Evolutionary conservation across 768 basidiomycete genomes (phyloP).

Genomic region (Termitomyces sp.): DNA sequence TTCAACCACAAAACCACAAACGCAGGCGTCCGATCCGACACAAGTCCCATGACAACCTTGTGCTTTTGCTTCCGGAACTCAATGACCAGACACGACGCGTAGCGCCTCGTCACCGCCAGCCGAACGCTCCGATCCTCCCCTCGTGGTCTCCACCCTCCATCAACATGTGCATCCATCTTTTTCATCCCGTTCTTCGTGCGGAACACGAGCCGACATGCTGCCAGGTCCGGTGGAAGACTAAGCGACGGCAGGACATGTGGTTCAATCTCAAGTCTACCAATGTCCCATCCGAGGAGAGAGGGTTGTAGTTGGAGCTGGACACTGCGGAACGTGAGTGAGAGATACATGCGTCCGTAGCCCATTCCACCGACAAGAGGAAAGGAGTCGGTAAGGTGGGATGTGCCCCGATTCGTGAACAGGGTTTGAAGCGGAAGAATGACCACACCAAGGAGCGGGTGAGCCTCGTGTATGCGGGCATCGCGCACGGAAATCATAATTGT

Average conservation of each 20-base stretch:
- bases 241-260: constrained; percentile 24
- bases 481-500: constrained; percentile 63
- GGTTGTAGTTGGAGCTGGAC: constrained; percentile 55
- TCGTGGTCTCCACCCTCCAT: constrained; percentile 30
- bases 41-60: constrained; percentile 12
- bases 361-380: constrained; percentile 69
- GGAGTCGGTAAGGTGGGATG: constrained; percentile 51
- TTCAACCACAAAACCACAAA: constrained; percentile 38
- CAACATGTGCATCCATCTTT: constrained; percentile 26
- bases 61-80: constrained; percentile 28
- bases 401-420: constrained; percentile 33
- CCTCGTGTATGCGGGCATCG: constrained; percentile 52
- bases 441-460: constrained; percentile 67
- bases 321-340: constrained; percentile 65
- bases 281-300: constrained; percentile 61
- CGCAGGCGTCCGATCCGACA: constrained; percentile 29
- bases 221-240: constrained; percentile 28
- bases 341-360: constrained; percentile 58
- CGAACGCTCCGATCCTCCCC: constrained; percentile 22
- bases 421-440: constrained; percentile 48
- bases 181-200: constrained; percentile 32
- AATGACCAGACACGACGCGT: constrained; percentile 33
- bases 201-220: constrained; percentile 34
- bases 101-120: constrained; percentile 36
- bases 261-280: constrained; percentile 56